Base-by-base conservation (phyloP, 805 yeast species). In the Novakomyces olei region DNA sequence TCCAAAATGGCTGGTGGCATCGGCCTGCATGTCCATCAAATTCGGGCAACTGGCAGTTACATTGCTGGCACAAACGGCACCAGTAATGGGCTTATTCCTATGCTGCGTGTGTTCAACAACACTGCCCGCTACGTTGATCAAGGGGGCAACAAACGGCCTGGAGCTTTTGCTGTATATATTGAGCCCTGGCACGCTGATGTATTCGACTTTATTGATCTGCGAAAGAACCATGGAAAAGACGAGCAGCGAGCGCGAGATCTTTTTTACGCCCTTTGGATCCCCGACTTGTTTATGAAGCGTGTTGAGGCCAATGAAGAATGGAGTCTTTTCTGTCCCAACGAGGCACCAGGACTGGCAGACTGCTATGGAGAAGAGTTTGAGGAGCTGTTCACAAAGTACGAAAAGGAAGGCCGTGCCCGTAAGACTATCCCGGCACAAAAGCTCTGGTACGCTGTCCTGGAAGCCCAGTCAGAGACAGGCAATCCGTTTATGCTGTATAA, bases 151-250 rank as follows among this genome's bases (percentile, higher is more conserved):
- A 83, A 83, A 55, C 64, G 98, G 47, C 98, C 98, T 0, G 96
- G 96, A 39, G 98, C 98, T 3, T 77, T 85, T 54, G 93, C 94
- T 23, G 56, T 81, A 24, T 85, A 83, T 54, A 53, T 85, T 24
- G 98, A 85, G 56, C 95, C 98, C 35, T 85, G 98, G 98, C 98
- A 85, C 50, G 67, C 76, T 7, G 98, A 85, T 46, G 63, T 85
- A 23, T 75, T 79, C 51, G 92, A 77, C 37, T 74, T 85, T 46
- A 53, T 85, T 34, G 85, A 83, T 37, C 60, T 85, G 42, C 68
- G 88, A 47, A 83, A 85, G 57, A 85, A 81, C 48, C 93, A 83
- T 49, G 96, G 95, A 34, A 81, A 79, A 45, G 95, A 85, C 54
- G 96, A 85, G 53, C 58, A 68, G 42, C 67, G 95, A 47, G 93